phyloP scores from a whole-genome alignment of 345 rosid species.

The Passiflora organensis region DNA sequence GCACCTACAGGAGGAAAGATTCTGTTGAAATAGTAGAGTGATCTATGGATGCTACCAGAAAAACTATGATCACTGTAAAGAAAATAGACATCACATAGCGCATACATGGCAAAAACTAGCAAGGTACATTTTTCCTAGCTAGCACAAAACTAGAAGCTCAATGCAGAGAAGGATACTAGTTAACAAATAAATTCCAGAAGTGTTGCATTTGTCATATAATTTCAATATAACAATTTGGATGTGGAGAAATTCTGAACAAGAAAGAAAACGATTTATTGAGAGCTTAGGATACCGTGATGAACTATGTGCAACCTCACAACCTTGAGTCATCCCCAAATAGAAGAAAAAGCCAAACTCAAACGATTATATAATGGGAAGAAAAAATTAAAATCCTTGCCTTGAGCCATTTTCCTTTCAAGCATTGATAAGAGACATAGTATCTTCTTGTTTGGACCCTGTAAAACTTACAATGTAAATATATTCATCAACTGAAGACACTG shows the following conservation, averaged over 20 bases:
- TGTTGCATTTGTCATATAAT: too few species aligned
- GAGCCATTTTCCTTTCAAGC: conserved; percentile 72
- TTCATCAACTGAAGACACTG: not conserved
- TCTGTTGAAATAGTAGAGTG: conserved; percentile 5
- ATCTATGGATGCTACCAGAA: too few species aligned
- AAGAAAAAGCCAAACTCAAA: not conserved
- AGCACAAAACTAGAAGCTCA: too few species aligned
- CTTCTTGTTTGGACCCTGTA: conserved; percentile 63
- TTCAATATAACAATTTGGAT: too few species aligned
- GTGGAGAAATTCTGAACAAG: too few species aligned
- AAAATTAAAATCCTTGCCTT: conserved; percentile 39
- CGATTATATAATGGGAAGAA: conserved; percentile 1
- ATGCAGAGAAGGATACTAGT: too few species aligned
- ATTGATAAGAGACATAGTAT: conserved; percentile 64
- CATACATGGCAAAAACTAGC: too few species aligned
- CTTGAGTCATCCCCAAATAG: not conserved
- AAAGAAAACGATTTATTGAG: too few species aligned
- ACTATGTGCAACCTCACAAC: too few species aligned
- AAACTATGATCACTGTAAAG: not conserved
- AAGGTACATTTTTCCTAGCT: too few species aligned
- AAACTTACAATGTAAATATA: conserved; percentile 7
- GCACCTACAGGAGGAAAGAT: conserved; percentile 31
- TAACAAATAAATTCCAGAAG: too few species aligned
- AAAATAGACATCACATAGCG: not conserved
- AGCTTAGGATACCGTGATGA: too few species aligned